Conservation (phyloP, 345 rosid genomes). For the Bretschneidera sinensis region DNA sequence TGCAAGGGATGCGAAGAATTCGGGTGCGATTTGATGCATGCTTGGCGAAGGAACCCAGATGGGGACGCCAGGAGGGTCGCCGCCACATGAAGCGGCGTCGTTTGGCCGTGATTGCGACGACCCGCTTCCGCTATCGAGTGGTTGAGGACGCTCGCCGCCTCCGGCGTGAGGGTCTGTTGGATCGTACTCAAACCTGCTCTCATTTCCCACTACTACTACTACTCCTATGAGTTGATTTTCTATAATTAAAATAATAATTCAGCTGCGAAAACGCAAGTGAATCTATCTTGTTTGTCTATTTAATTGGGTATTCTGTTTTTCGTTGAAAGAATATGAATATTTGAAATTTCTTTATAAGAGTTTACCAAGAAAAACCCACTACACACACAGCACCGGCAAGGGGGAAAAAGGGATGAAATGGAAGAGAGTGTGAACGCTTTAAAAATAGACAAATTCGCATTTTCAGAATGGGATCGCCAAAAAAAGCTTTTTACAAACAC, state of each 20-base stretch:
- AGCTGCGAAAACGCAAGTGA: too few species aligned
- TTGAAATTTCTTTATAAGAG: too few species aligned
- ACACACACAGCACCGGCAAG: background rate
- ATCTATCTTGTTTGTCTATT: too few species aligned
- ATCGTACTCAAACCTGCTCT: slow-evolving; percentile 93
- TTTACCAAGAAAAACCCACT: too few species aligned
- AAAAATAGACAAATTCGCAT: background rate
- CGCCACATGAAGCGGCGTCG: slow-evolving; percentile 97
- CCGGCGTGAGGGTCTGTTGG: slow-evolving; percentile 97
- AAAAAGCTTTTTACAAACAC: slow-evolving; percentile 32
- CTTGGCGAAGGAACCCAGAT: slow-evolving; percentile 88
- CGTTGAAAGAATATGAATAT: background rate
- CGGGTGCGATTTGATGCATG: slow-evolving; percentile 96
- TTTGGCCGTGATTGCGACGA: slow-evolving; percentile 90
- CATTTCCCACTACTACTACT: slow-evolving; percentile 30
- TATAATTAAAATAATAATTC: too few species aligned
- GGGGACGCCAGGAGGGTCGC: slow-evolving; percentile 76
- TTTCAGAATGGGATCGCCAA: slow-evolving; percentile 11
- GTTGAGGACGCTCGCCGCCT: slow-evolving; percentile 83
- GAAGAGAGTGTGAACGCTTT: background rate
- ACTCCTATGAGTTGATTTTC: too few species aligned
- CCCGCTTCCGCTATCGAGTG: slow-evolving; percentile 87
- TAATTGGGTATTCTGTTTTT: background rate
- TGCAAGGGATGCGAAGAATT: slow-evolving; percentile 98
- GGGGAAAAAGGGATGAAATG: background rate